Evolutionary conservation across 2,329 filamentous ascomycete genomes (phyloP), one percentile per base, ranked within the genome.

Genomic region (Passalora sequoiae): DNA sequence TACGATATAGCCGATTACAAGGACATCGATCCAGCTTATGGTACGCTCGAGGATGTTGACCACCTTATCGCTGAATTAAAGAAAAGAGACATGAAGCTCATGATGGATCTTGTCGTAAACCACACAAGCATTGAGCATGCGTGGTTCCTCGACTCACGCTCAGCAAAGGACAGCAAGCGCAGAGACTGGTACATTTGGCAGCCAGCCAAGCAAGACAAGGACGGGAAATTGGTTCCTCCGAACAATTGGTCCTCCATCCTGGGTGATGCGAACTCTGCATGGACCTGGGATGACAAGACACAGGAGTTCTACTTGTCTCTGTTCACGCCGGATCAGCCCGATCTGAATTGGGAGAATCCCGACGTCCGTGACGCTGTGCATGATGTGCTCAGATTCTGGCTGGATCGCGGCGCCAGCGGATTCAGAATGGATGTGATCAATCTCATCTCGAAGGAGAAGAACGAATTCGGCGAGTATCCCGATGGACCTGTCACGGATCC

Each of bases 161-260:
- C 69, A 0, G 73, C 70, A 2, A 74, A 69, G 44, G 60, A 67
- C 10, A 75, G 70, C 52, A 61, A 70, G 0, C 78, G 81, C 50
- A 64, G 78, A 15, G 73, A 81, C 55, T 83, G 75, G 73, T 83
- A 82, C 55, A 80, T 83, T 54, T 86, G 82, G 82, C 72, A 74
- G 46, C 73, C 75, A 1, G 66, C 78, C 1, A 70, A 71, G 6
- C 75, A 76, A 49, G 72, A 80, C 30, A 57, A 60, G 1, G 47
- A 76, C 2, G 80, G 79, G 2, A 70, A 72, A 6, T 68, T 74
- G 1, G 66, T 74, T 16, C 77, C 79, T 1, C 80, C 80, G 1
- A 83, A 77, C 40, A 83, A 73, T 42, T 73, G 69, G 61, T 58
- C 41, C 47, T 57, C 57, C 53, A 62, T 67, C 20, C 55, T 69